These are phyloP conservation scores for Alternaria alternata DNA, from an alignment of 2,329 filamentous ascomycete genomes.

Conservation along the genomic window DNA sequence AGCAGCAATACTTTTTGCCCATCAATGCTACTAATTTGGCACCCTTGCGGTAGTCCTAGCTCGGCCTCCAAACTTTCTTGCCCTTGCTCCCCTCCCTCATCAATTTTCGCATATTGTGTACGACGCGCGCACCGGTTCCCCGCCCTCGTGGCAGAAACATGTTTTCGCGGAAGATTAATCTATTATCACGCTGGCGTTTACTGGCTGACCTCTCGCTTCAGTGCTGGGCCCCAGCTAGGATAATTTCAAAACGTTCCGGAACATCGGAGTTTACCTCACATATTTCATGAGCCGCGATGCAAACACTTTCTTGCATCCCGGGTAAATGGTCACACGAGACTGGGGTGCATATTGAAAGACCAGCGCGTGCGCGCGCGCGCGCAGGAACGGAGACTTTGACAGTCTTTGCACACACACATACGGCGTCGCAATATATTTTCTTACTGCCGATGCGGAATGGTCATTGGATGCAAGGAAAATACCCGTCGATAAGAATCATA, in stretches of 20 bases:
- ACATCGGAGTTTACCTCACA: not conserved
- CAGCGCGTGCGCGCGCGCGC: not conserved
- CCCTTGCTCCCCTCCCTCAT: constrained; percentile 4
- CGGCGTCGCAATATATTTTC: not conserved
- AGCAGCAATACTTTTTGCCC: constrained; percentile 18
- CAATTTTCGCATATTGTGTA: constrained; percentile 22
- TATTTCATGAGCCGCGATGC: not conserved
- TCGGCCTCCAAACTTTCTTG: constrained; percentile 10
- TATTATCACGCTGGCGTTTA: constrained; percentile 6
- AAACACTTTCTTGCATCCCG: constrained; percentile 13
- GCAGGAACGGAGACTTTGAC: not conserved
- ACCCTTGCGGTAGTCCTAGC: not conserved
- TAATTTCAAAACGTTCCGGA: not conserved
- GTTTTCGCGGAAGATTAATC: constrained; percentile 15
- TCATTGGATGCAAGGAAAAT: not conserved
- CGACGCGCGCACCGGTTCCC: constrained; percentile 25
- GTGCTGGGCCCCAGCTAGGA: not conserved
- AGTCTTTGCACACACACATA: too few relatives aligned
- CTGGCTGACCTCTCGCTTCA: not conserved
- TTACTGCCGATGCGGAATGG: not conserved
- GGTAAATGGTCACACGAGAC: constrained; percentile 20
- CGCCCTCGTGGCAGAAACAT: constrained; percentile 29
- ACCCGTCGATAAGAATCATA: not conserved
- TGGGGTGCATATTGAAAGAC: constrained; percentile 10
- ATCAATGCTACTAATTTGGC: constrained; percentile 32